phyloP scores from a whole-genome alignment of 179 eudicot genomes.

The Spergularia azorica region DNA sequence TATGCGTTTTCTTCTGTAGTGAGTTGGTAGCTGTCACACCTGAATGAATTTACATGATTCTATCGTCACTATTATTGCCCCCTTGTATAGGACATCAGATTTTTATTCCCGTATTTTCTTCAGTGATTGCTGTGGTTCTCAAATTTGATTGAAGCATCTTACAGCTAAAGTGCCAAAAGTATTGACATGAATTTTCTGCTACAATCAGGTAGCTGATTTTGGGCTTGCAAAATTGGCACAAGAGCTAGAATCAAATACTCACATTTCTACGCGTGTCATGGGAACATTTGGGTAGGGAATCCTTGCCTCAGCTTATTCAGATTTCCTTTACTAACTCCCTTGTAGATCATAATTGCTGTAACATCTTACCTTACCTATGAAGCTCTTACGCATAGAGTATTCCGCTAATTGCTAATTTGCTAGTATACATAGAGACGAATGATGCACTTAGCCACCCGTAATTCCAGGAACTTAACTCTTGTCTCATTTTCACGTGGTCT shows the following conservation, averaged over 20 bases:
- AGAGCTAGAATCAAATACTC: constrained; percentile 68
- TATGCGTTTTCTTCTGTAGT: constrained; percentile 32
- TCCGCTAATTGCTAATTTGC: neutral
- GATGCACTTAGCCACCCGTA: neutral
- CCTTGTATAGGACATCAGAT: neutral
- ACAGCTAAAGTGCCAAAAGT: neutral
- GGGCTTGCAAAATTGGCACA: constrained; percentile 90
- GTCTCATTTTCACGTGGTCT: constrained; percentile 5
- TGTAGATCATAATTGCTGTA: no score
- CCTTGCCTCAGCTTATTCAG: neutral
- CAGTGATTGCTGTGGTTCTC: neutral
- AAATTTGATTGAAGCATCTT: neutral
- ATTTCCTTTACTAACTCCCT: neutral
- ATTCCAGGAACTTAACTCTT: neutral
- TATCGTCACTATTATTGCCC: no score
- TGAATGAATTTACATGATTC: neutral
- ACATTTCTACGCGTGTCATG: constrained; percentile 94
- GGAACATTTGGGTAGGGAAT: constrained; percentile 90
- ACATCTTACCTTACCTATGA: neutral
- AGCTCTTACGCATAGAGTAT: neutral
- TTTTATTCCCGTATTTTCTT: neutral
- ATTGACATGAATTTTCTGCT: constrained; percentile 11
- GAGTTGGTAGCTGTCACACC: neutral
- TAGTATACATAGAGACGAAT: neutral
- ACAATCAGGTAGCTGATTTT: constrained; percentile 87